Conservation (phyloP, 163 green algal species). For the Smithsoniella earleae region DNA sequence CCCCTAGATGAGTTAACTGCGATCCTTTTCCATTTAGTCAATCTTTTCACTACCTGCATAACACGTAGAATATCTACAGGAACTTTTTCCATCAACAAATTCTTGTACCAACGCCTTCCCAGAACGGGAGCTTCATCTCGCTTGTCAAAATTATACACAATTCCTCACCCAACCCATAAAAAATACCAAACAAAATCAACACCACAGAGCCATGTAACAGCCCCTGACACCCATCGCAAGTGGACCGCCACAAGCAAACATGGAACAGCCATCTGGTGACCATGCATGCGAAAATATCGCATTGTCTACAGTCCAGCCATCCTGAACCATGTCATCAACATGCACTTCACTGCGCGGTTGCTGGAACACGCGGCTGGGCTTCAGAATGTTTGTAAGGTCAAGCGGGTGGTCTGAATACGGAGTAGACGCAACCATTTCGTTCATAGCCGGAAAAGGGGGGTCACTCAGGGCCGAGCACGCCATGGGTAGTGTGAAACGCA, state of each 20-base stretch:
- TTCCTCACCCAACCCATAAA: too few species aligned
- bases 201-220: conserved; percentile 7
- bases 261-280: conserved; percentile 19
- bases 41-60: too few species aligned
- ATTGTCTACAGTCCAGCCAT: background rate
- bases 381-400: background rate
- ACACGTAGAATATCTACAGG: too few species aligned
- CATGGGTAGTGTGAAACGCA: background rate
- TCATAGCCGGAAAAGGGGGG: too few species aligned
- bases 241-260: conserved; percentile 22
- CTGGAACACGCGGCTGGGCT: background rate
- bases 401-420: background rate
- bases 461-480: background rate
- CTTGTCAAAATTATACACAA: too few species aligned
- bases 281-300: conserved; percentile 19
- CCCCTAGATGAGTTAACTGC: too few species aligned
- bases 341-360: background rate
- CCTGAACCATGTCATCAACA: conserved; percentile 8
- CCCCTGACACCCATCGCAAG: conserved; percentile 17
- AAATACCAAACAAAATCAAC: too few species aligned
- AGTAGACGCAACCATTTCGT: too few species aligned
- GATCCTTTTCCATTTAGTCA: too few species aligned
- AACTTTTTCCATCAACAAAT: too few species aligned
- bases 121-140: too few species aligned
- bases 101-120: too few species aligned